Evolutionary conservation across 805 yeast genomes (phyloP).

Genomic region (Torulaspora franciscae): DNA sequence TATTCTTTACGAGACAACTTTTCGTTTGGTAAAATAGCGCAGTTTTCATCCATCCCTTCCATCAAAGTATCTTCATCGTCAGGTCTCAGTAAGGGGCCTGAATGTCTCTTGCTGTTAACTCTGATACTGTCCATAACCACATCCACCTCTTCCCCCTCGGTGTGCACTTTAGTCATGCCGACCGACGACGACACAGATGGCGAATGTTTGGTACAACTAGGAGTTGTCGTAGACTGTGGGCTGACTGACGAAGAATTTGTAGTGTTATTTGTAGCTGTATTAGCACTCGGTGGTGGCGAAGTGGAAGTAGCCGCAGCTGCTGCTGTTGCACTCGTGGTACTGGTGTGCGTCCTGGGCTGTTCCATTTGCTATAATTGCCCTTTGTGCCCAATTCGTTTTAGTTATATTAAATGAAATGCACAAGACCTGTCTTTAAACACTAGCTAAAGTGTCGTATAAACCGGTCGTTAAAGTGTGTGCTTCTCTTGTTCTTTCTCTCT

Average conservation of each 20-base stretch:
- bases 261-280: not conserved
- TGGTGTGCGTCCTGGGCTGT: conserved; percentile 23
- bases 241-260: conserved; percentile 1
- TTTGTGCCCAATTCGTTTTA: not conserved
- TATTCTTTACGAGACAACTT: conserved; percentile 10
- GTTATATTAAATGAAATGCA: not conserved
- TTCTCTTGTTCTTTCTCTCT: not conserved
- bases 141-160: conserved; percentile 6
- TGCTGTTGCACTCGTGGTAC: conserved; percentile 15
- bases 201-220: conserved; percentile 1
- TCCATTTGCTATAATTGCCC: conserved; percentile 13
- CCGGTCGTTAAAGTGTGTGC: not conserved
- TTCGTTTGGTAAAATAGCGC: not conserved
- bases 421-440: not conserved
- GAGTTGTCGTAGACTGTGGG: conserved; percentile 4
- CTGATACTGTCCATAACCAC: conserved; percentile 8
- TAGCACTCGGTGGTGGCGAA: conserved; percentile 9
- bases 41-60: conserved; percentile 3
- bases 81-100: conserved; percentile 1
- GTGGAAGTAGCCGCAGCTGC: conserved; percentile 10
- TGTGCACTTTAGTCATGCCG: conserved; percentile 3
- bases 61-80: conserved; percentile 9
- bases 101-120: conserved; percentile 3
- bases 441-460: not conserved
- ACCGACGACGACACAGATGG: conserved; percentile 1